Evolutionary conservation across 331 rosid genomes (phyloP), one percentile per base, ranked within the genome.

Genomic region (Erythrophleum ivorense): DNA sequence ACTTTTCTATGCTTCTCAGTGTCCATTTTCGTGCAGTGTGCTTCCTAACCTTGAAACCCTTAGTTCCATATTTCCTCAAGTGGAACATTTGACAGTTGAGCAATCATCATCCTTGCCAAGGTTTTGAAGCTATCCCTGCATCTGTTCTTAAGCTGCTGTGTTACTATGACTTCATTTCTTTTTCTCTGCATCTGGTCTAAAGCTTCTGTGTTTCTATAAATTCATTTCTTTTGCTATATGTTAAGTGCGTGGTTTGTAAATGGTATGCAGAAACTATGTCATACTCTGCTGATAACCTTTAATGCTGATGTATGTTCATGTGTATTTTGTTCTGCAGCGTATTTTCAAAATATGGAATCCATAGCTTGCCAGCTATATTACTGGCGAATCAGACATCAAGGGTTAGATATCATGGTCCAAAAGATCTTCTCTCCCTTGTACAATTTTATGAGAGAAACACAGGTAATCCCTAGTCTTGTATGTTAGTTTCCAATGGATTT

Each of bases 81-180:
- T 92, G 43, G 87, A 94, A 72, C 97, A 94, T 81, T 66, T 89
- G 79, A 78, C 80, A 41, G 58, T 92, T 77, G 98, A 92, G 83
- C 89, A 92, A 80, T 90, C 95, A 75, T 92, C 89, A 46, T 86
- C 94, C 19, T 50, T 86, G 83, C 98, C 98, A 71, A 89, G 94
- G 98, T 94, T 70, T 73, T 55, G 86, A 84, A 78, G 58, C 78
- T 65, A 68, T 59, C 72, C 72, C 52, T 86, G 63, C 82, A 80
- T 50, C 45, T 72, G 63, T 59, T 67, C 21, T 36, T 1, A 71
- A 64, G 78, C 54, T 46, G 78, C 71, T 75, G 41, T 71, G 53
- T 78, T 3, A 6, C 74, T 36, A 24, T 80, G 52, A 66, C 14
- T 41, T 68, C 12, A 14, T 76, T 76, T 71, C 82, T 43, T 76